A percentile compares a stretch with the other conserved stretches of the same genome.
Conservation (phyloP, 2,329 filamentous ascomycete species). For the Fusarium xylarioides region DNA sequence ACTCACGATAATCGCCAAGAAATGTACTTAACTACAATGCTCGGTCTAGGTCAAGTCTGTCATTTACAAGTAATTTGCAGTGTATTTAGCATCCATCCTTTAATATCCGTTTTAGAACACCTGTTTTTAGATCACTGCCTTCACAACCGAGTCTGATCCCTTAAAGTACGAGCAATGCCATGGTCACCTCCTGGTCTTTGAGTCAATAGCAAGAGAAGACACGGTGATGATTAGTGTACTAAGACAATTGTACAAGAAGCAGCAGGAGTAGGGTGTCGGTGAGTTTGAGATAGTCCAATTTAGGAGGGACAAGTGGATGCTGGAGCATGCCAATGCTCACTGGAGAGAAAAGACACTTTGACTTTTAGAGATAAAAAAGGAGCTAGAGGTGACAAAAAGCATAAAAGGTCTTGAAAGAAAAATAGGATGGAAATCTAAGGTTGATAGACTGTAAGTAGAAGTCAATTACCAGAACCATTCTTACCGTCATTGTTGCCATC, state of each 20-base stretch:
- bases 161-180: background rate
- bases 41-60: no score
- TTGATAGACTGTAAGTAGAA: background rate
- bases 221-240: no score
- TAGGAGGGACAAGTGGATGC: background rate
- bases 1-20: background rate
- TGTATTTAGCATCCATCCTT: background rate
- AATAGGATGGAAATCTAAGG: background rate
- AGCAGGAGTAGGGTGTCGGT: no score
- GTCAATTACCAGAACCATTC: background rate
- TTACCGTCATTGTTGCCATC: background rate
- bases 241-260: no score
- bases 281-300: no score
- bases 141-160: background rate
- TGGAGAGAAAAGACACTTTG: background rate
- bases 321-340: background rate
- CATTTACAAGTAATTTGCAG: background rate
- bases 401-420: background rate
- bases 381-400: background rate
- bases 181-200: no score
- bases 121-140: background rate
- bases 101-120: background rate
- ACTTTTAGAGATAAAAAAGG: background rate
- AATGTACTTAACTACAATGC: background rate
- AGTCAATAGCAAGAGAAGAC: no score